Evolutionary conservation across 1,139 yeast species (phyloP), one percentile per base, ranked within the genome.

Genomic region (Debaryomyces udenii): DNA sequence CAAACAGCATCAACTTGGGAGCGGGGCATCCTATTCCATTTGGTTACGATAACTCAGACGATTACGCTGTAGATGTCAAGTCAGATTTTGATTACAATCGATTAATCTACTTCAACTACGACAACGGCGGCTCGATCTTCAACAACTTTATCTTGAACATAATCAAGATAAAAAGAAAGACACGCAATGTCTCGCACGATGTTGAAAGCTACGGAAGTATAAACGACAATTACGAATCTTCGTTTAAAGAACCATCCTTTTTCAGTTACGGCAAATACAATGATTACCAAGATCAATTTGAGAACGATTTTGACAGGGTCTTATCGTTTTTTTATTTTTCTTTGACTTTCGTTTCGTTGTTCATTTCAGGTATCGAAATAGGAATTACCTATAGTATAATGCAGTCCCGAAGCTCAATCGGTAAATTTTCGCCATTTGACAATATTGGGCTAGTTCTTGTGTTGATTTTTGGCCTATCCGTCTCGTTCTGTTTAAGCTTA

Each of bases 301-400:
- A 39, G 23, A 17, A 29, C 17, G 42, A 39, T 11, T 39, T 17
- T 18, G 42, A 39, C 35, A 28, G 47, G 58, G 57, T 44, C 61
- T 69, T 5, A 50, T 71, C 76, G 16, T 62, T 63, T 45, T 58
- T 70, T 38, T 70, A 70, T 52, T 66, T 71, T 47, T 55, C 69
- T 27, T 62, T 70, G 30, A 61, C 62, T 37, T 55, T 69, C 33
- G 52, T 68, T 16, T 62, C 73, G 28, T 48, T 68, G 9, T 70
- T 73, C 48, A 58, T 71, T 11, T 60, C 72, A 9, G 75, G 76
- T n/a, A 62, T 72, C 26, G 74, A 69, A 45, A 52, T 68, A 23
- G 78, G 78, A 3, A 68, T 72, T n/a, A 59, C 71, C 9, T 68
- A 65, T 49, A 64, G 70, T 32, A 55, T 71, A 6, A 50, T 66